phyloP scores from a whole-genome alignment of 208 protist genomes.

The Leishmania tropica region DNA sequence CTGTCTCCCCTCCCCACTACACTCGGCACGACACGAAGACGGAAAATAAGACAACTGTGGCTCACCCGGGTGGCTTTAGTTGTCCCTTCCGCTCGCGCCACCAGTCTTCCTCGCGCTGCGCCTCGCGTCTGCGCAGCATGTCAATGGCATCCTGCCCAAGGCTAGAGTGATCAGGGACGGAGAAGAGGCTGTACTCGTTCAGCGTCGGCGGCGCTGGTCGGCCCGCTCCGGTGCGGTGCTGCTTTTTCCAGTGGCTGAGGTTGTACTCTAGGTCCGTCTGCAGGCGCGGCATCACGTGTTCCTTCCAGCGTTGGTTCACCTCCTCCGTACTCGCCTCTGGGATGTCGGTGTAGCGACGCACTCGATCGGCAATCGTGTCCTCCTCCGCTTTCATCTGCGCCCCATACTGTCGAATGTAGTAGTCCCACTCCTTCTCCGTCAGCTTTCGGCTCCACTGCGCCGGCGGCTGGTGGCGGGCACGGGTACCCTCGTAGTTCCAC shows the following conservation, averaged over 20 bases:
- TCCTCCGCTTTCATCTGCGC: conserved; percentile 83
- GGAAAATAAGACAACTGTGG: not conserved
- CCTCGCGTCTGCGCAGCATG: conserved; percentile 74
- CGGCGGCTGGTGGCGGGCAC: conserved; percentile 35
- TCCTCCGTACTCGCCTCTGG: conserved; percentile 59
- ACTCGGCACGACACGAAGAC: not conserved
- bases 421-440: conserved; percentile 80
- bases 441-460: conserved; percentile 74
- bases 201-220: conserved; percentile 38
- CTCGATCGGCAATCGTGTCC: conserved; percentile 54
- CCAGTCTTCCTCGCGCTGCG: conserved; percentile 69
- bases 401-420: conserved; percentile 73
- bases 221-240: conserved; percentile 41
- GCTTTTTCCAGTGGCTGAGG: conserved; percentile 64
- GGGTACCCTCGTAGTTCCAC: conserved; percentile 67
- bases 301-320: conserved; percentile 76
- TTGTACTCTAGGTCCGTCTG: conserved; percentile 87
- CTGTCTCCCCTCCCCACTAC: not conserved
- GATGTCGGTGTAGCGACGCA: conserved; percentile 60
- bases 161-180: conserved; percentile 65
- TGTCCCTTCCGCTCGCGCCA: conserved; percentile 75
- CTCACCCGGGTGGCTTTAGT: conserved; percentile 67
- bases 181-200: conserved; percentile 80
- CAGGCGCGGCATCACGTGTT: conserved; percentile 65
- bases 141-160: conserved; percentile 84